Evolutionary conservation across 2,329 filamentous ascomycete genomes (phyloP).

Genomic region (Chrysosporium queenslandicum): DNA sequence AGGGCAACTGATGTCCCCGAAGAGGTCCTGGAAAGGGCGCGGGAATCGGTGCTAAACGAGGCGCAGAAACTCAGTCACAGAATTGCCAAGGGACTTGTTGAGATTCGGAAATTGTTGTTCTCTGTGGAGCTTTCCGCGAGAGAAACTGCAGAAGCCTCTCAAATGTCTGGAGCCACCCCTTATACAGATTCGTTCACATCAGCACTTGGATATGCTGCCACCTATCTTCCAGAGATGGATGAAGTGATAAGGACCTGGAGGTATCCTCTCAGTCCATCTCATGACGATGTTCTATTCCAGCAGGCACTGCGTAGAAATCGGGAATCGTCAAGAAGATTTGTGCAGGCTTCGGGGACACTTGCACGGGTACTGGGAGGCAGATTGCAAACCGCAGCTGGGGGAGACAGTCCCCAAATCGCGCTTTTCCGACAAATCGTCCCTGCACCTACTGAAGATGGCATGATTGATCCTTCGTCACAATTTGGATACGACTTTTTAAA

Average conservation of each 20-base stretch:
- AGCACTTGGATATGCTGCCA: conserved; percentile 37
- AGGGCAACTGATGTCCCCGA: conserved; percentile 24
- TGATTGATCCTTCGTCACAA: conserved; percentile 36
- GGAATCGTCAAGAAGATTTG: conserved; percentile 49
- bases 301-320: conserved; percentile 48
- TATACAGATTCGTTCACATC: conserved; percentile 34
- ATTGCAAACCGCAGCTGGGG: conserved; percentile 36
- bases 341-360: conserved; percentile 52
- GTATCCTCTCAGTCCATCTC: conserved; percentile 49
- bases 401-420: conserved; percentile 32
- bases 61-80: conserved; percentile 45
- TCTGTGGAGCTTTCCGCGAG: conserved; percentile 35
- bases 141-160: conserved; percentile 24
- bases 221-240: conserved; percentile 47
- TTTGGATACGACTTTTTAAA: conserved; percentile 58
- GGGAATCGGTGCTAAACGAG: conserved; percentile 42
- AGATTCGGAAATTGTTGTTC: conserved; percentile 48
- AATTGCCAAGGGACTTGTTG: conserved; percentile 47
- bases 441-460: conserved; percentile 36
- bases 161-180: conserved; percentile 23
- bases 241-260: conserved; percentile 46
- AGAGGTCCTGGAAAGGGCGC: conserved; percentile 31
- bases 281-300: conserved; percentile 45
- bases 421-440: conserved; percentile 42
- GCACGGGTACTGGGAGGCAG: conserved; percentile 47